A percentile compares a stretch with the other conserved stretches of the same genome.
phyloP scores from a whole-genome alignment of 139 green algal genomes.

The Astrephomene gubernaculifera region DNA sequence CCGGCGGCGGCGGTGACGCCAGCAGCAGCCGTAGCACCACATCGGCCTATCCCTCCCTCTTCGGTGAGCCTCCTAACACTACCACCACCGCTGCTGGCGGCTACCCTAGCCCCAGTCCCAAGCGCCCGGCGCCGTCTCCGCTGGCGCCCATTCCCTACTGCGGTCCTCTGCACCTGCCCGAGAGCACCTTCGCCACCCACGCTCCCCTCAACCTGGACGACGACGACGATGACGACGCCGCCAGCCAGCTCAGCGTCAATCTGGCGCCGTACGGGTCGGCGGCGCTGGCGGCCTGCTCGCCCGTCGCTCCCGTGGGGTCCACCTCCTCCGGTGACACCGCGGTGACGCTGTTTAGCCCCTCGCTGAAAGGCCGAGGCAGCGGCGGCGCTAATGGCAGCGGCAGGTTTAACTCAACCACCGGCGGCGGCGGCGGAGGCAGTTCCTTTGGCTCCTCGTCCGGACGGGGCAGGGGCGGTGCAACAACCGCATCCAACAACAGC shows the following conservation, averaged over 20 bases:
- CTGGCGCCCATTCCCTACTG: slow-evolving; percentile 2
- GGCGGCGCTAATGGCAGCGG: not conserved
- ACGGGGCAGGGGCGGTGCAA: too few relatives aligned
- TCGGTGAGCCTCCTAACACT: not conserved
- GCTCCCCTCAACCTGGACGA: slow-evolving; percentile 31
- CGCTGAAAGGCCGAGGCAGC: not conserved
- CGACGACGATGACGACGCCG: slow-evolving; percentile 11
- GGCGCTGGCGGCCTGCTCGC: not conserved
- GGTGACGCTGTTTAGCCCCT: slow-evolving; percentile 30
- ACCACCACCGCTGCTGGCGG: not conserved
- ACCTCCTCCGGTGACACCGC: not conserved
- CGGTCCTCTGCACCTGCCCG: slow-evolving; percentile 26
- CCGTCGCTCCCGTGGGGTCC: not conserved
- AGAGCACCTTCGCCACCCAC: slow-evolving; percentile 40
- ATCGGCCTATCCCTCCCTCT: not conserved
- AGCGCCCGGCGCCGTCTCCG: not conserved
- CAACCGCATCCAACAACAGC: not conserved
- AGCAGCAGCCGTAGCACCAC: not conserved
- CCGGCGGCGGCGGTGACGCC: not conserved
- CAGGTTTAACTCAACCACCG: not conserved
- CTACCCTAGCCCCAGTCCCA: not conserved
- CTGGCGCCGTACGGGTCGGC: slow-evolving; percentile 22
- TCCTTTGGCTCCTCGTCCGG: too few relatives aligned
- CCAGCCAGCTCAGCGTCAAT: not conserved
- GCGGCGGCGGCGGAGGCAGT: not conserved